phyloP scores from a whole-genome alignment of 2,329 filamentous ascomycete species.

The Tolypocladium cylindrosporum region DNA sequence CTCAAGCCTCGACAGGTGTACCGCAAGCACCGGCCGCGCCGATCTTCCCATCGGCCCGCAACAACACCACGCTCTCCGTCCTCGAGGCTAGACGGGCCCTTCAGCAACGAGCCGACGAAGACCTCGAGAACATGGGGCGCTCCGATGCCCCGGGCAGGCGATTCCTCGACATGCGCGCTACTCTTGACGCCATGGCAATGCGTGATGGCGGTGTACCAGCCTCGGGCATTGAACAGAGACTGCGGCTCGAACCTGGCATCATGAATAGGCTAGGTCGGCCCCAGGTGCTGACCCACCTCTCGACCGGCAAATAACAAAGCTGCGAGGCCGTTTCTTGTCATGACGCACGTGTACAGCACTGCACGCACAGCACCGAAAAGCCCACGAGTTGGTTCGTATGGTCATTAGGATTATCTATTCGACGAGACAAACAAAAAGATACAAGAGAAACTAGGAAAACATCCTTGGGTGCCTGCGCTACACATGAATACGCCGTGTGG shows the following conservation, averaged over 20 bases:
- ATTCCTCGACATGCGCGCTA: slow-evolving; percentile 36
- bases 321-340: not conserved
- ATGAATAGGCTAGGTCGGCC: slow-evolving; percentile 32
- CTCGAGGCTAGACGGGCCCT: slow-evolving; percentile 37
- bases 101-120: slow-evolving; percentile 31
- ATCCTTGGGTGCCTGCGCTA: not conserved
- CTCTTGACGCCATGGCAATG: slow-evolving; percentile 36
- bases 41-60: slow-evolving; percentile 17
- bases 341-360: not conserved
- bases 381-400: not conserved
- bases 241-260: slow-evolving; percentile 35
- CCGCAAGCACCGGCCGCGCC: slow-evolving; percentile 9
- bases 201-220: slow-evolving; percentile 27
- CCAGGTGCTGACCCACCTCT: slow-evolving; percentile 28
- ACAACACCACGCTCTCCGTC: slow-evolving; percentile 37
- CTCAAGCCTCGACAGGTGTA: slow-evolving; percentile 9
- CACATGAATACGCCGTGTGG: not conserved
- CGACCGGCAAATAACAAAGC: slow-evolving; percentile 3
- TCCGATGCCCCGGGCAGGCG: slow-evolving; percentile 24
- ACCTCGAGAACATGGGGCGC: slow-evolving; percentile 30
- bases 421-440: not conserved
- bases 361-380: not conserved
- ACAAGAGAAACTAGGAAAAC: not conserved
- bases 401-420: slow-evolving; percentile 1
- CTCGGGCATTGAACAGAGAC: slow-evolving; percentile 33